A percentile compares a stretch with the other conserved stretches of the same genome.
These are phyloP conservation scores for Camellia sinensis DNA, from an alignment of 148 eudicot species.

Conservation along the genomic window DNA sequence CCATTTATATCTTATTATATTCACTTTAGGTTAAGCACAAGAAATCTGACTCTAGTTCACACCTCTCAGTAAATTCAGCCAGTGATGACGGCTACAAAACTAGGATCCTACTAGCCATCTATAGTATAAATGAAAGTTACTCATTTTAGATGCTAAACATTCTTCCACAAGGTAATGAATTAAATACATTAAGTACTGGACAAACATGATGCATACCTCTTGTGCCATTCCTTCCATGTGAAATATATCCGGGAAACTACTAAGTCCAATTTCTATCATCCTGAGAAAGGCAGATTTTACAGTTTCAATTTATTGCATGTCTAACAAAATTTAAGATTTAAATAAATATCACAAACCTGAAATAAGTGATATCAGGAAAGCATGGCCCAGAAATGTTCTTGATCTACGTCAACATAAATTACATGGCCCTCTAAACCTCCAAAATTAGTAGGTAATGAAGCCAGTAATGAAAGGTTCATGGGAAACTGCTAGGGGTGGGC, in stretches of 20 bases:
- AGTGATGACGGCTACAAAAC: slow-evolving; percentile 76
- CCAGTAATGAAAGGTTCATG: slow-evolving; percentile 60
- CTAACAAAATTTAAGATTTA: not conserved
- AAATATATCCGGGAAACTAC: slow-evolving; percentile 84
- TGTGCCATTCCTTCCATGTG: slow-evolving; percentile 66
- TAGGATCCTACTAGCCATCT: slow-evolving; percentile 90
- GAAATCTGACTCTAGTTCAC: slow-evolving; percentile 3
- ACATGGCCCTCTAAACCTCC: slow-evolving; percentile 84
- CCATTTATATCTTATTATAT: slow-evolving; percentile 5
- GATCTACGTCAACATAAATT: slow-evolving; percentile 83
- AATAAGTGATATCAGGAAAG: slow-evolving; percentile 9
- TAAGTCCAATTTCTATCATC: slow-evolving; percentile 79
- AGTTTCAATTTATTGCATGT: not conserved
- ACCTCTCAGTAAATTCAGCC: slow-evolving; percentile 79
- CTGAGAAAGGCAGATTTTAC: slow-evolving; percentile 29
- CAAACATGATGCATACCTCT: slow-evolving; percentile 43
- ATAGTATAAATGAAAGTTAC: slow-evolving; percentile 18
- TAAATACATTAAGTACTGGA: not conserved
- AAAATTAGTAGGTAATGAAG: slow-evolving; percentile 69
- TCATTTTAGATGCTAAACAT: not conserved
- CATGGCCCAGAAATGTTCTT: slow-evolving; percentile 49
- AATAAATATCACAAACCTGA: not conserved
- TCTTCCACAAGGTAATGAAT: not conserved
- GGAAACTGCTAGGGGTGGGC: slow-evolving; percentile 44
- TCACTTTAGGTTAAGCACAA: not conserved